phyloP scores from a whole-genome alignment of 192 early-diverging fungal genomes.

The Geranomyces variabilis region DNA sequence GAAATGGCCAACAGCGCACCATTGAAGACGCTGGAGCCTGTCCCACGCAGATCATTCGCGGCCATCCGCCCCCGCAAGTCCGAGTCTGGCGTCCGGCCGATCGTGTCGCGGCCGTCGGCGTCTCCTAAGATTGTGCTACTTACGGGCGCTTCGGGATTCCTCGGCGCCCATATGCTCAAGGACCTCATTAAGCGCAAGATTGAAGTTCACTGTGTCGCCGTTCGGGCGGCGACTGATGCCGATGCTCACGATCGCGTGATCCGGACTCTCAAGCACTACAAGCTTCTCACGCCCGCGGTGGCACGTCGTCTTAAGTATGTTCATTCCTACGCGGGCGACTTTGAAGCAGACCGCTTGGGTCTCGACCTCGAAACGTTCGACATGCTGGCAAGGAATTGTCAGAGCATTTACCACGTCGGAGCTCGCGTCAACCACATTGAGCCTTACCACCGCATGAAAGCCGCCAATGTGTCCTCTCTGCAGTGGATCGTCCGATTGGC shows the following conservation, averaged over 20 bases:
- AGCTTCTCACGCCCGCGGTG: not conserved
- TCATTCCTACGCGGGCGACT: not conserved
- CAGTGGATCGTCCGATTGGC: too few relatives aligned
- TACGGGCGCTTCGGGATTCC: slow-evolving; percentile 1
- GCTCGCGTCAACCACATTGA: not conserved
- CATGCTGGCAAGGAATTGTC: not conserved
- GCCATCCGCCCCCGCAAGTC: not conserved
- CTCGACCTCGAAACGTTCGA: not conserved
- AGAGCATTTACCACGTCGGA: not conserved
- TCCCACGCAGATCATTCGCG: slow-evolving; percentile 5
- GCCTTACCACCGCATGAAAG: not conserved
- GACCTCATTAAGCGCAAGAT: slow-evolving; percentile 4
- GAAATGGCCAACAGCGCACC: not conserved
- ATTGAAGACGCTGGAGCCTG: not conserved
- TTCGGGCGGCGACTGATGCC: not conserved
- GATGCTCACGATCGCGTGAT: not conserved
- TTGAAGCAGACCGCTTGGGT: not conserved
- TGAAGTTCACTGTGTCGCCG: not conserved
- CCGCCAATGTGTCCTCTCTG: too few relatives aligned
- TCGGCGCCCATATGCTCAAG: slow-evolving; percentile 7
- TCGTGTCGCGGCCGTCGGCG: not conserved
- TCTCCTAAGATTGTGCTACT: not conserved
- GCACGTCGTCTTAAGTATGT: not conserved
- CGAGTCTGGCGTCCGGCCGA: not conserved
- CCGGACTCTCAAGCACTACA: not conserved